phyloP scores from a whole-genome alignment of 1,139 yeast species.

The Entelexis paramagnoliae region DNA sequence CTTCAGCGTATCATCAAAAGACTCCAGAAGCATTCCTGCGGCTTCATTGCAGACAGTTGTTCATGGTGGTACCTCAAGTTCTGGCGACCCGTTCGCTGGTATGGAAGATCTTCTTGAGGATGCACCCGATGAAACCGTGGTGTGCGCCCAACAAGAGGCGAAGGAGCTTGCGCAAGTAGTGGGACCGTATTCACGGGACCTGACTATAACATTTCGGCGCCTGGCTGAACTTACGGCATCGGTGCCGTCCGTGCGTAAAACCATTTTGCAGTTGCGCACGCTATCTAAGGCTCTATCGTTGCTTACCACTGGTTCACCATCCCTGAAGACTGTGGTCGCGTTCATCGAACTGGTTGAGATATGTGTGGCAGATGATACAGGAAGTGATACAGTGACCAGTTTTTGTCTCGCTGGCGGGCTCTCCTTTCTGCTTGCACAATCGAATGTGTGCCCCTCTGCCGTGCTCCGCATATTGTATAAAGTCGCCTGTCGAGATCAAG shows the following conservation, averaged over 20 bases:
- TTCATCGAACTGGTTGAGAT: constrained; percentile 15
- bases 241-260: constrained; percentile 16
- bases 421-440: constrained; percentile 16
- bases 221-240: constrained; percentile 22
- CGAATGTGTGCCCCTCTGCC: not conserved
- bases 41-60: not conserved
- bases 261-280: constrained; percentile 12
- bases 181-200: constrained; percentile 4
- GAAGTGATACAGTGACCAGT: constrained; percentile 9
- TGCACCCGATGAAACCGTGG: constrained; percentile 18
- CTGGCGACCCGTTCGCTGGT: constrained; percentile 24
- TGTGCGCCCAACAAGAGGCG: constrained; percentile 23
- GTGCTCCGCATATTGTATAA: constrained; percentile 9
- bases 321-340: not conserved
- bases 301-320: not conserved
- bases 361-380: constrained; percentile 10
- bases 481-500: constrained; percentile 1
- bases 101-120: constrained; percentile 23
- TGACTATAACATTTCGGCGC: constrained; percentile 15
- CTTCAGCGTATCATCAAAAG: not conserved
- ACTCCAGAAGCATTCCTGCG: no score
- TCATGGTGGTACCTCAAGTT: not conserved
- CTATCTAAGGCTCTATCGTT: constrained; percentile 11
- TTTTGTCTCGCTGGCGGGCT: constrained; percentile 25
- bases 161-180: constrained; percentile 11